Percentiles rank a stretch among this genome's conserved stretches.
Conservation (phyloP, 306 rosid genomes). For the Amphicarpaea edgeworthii region DNA sequence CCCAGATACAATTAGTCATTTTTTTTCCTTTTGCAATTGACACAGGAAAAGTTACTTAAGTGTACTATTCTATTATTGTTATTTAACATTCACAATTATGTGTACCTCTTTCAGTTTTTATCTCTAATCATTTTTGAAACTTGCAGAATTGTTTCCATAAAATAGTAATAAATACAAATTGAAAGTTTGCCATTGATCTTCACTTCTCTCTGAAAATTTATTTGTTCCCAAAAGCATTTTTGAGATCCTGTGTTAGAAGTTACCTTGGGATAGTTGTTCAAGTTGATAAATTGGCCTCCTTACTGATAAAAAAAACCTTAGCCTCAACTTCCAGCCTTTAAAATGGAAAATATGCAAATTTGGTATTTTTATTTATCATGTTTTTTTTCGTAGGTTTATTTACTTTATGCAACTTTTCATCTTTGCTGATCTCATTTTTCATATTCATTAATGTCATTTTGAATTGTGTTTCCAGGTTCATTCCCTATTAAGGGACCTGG, state of each 20-base stretch:
- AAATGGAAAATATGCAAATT: neutral
- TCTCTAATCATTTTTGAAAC: neutral
- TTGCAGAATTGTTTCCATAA: neutral
- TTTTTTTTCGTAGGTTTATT: slow-evolving; percentile 8
- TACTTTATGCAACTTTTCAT: neutral
- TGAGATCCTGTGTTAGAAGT: slow-evolving; percentile 16
- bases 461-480: slow-evolving; percentile 68
- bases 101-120: slow-evolving; percentile 6
- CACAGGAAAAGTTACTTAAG: neutral
- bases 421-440: neutral
- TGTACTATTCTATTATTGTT: neutral
- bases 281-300: neutral
- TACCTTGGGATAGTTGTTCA: neutral
- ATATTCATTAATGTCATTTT: slow-evolving; percentile 36
- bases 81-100: neutral
- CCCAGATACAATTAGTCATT: slow-evolving; percentile 12
- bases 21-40: slow-evolving; percentile 3
- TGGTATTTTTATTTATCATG: slow-evolving; percentile 6
- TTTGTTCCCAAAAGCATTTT: slow-evolving; percentile 1
- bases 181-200: neutral
- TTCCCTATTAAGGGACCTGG: slow-evolving; percentile 71
- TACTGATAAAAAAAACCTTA: slow-evolving; percentile 22
- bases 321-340: neutral
- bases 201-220: neutral
- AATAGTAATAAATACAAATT: neutral